These are phyloP conservation scores for Saccharata proteae DNA, from an alignment of 2,329 filamentous ascomycete genomes.

Conservation along the genomic window DNA sequence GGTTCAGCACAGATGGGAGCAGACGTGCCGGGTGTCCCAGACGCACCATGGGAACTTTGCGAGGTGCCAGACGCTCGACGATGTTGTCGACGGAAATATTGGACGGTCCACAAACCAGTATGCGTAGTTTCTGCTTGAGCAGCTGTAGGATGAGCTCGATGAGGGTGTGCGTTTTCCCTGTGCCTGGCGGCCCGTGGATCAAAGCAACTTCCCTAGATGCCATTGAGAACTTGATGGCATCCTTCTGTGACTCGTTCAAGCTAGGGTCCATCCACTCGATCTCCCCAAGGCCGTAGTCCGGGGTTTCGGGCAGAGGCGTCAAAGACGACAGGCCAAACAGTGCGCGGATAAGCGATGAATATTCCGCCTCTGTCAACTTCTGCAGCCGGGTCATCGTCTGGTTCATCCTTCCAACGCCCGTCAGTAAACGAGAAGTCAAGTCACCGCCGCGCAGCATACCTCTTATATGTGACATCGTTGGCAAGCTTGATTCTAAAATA, in stretches of 20 bases:
- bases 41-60: slow-evolving; percentile 76
- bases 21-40: slow-evolving; percentile 88
- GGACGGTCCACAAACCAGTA: slow-evolving; percentile 90
- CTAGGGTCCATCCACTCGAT: slow-evolving; percentile 44
- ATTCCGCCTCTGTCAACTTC: slow-evolving; percentile 43
- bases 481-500: slow-evolving; percentile 48
- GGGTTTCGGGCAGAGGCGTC: slow-evolving; percentile 31
- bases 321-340: slow-evolving; percentile 48
- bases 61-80: slow-evolving; percentile 75
- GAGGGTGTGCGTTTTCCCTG: slow-evolving; percentile 91
- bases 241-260: slow-evolving; percentile 50
- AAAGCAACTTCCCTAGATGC: slow-evolving; percentile 70
- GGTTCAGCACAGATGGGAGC: slow-evolving; percentile 73
- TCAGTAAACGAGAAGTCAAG: slow-evolving; percentile 1
- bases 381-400: slow-evolving; percentile 50
- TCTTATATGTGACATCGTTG: slow-evolving; percentile 54
- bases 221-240: slow-evolving; percentile 67
- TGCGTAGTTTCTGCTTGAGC: slow-evolving; percentile 56
- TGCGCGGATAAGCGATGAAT: slow-evolving; percentile 46
- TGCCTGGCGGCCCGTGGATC: slow-evolving; percentile 91
- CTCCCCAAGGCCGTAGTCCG: slow-evolving; percentile 27
- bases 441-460: slow-evolving; percentile 24
- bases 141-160: slow-evolving; percentile 94
- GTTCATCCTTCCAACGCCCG: slow-evolving; percentile 38
- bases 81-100: slow-evolving; percentile 99